Evolutionary conservation across 106 monocot genomes (phyloP).

Genomic region (Allium cepa): DNA sequence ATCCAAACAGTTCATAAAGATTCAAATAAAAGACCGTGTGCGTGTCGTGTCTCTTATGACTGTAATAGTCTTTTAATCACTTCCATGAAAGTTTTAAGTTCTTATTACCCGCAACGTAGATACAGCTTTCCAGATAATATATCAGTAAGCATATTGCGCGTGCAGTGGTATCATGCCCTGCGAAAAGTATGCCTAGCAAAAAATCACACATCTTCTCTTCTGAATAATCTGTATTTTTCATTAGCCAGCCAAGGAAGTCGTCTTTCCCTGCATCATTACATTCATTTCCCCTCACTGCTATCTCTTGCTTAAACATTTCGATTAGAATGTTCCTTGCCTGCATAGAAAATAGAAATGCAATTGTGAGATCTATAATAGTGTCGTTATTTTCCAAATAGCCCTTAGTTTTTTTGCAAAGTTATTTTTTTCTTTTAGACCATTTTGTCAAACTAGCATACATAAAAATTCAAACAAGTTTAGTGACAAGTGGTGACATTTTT

Average conservation of each 20-base stretch:
- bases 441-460: too few relatives aligned
- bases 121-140: slow-evolving; percentile 22
- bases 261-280: not conserved
- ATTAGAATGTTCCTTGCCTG: slow-evolving; percentile 7
- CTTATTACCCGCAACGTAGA: slow-evolving; percentile 8
- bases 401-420: too few relatives aligned
- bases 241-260: slow-evolving; percentile 16
- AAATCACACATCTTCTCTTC: slow-evolving; percentile 10
- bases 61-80: too few relatives aligned
- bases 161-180: slow-evolving; percentile 23
- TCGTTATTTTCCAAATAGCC: not conserved
- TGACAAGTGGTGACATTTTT: too few relatives aligned
- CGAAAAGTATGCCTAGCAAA: slow-evolving; percentile 10
- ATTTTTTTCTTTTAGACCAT: too few relatives aligned
- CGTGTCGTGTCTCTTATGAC: too few relatives aligned
- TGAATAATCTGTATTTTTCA: slow-evolving; percentile 13
- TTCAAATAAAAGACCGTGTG: too few relatives aligned
- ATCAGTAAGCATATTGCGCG: slow-evolving; percentile 11
- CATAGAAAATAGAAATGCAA: not conserved
- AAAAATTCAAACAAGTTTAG: too few relatives aligned
- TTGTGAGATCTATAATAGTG: not conserved
- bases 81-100: not conserved
- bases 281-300: not conserved
- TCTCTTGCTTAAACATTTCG: not conserved
- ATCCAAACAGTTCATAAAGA: too few relatives aligned